phyloP scores from a whole-genome alignment of 78 protist species.

The Tieghemostelium lacteum region DNA sequence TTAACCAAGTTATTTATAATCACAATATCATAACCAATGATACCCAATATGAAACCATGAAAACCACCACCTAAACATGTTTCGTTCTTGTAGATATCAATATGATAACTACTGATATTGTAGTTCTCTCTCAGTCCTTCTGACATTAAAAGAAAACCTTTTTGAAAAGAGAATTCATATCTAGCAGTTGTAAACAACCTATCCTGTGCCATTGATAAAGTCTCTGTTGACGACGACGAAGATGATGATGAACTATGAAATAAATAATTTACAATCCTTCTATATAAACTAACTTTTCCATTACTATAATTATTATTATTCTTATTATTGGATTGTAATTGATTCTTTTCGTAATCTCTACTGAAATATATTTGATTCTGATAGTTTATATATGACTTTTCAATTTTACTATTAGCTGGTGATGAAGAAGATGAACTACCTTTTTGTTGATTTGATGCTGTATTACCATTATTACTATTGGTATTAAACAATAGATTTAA shows the following conservation, averaged over 20 bases:
- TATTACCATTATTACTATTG: too few relatives aligned
- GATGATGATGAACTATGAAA: too few relatives aligned
- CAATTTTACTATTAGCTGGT: too few relatives aligned
- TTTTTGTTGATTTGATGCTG: too few relatives aligned
- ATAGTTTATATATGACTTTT: too few relatives aligned
- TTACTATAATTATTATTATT: too few relatives aligned
- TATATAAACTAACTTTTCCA: too few relatives aligned
- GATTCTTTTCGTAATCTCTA: too few relatives aligned
- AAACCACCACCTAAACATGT: conserved; percentile 49
- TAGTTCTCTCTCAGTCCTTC: conserved; percentile 6
- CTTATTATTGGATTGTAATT: too few relatives aligned
- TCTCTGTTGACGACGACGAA: background rate
- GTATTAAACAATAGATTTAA: background rate
- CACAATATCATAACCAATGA: conserved; percentile 46
- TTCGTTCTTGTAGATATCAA: conserved; percentile 23
- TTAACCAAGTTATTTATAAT: conserved; percentile 47
- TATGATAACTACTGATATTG: conserved; percentile 38
- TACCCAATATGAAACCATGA: conserved; percentile 3
- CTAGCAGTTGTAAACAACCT: too few relatives aligned
- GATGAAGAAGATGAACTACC: background rate
- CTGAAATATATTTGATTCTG: too few relatives aligned
- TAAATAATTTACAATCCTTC: too few relatives aligned
- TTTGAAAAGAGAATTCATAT: conserved; percentile 43
- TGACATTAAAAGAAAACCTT: conserved; percentile 33
- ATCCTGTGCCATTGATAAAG: background rate